Conservation (phyloP, 768 basidiomycete species). For the Trametes cinnabarina region DNA sequence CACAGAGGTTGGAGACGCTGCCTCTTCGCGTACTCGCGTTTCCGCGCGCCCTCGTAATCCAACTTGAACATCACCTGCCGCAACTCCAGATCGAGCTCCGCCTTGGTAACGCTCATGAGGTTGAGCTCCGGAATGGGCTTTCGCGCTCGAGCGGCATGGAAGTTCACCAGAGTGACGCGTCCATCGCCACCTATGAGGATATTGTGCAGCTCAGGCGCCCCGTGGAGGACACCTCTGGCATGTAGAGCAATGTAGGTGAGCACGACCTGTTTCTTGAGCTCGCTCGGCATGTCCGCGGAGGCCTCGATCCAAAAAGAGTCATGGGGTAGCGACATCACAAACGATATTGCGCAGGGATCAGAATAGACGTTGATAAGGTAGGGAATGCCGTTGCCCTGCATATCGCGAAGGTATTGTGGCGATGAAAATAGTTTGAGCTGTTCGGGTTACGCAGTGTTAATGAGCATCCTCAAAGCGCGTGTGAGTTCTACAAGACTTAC, state of each 20-base stretch:
- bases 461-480: not conserved
- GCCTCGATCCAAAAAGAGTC: constrained; percentile 62
- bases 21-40: constrained; percentile 35
- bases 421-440: constrained; percentile 55
- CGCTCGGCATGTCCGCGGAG: constrained; percentile 51
- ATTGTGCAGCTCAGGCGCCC: constrained; percentile 27
- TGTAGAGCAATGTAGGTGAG: constrained; percentile 47
- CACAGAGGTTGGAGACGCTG: constrained; percentile 24
- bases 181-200: constrained; percentile 26
- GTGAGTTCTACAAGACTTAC: constrained; percentile 19
- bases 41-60: constrained; percentile 40
- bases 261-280: constrained; percentile 52
- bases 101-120: constrained; percentile 37
- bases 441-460: not conserved
- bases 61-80: constrained; percentile 55
- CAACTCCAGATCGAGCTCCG: constrained; percentile 50
- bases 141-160: constrained; percentile 40
- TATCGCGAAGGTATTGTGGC: constrained; percentile 41
- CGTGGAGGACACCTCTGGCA: constrained; percentile 33
- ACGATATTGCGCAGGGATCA: constrained; percentile 37
- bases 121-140: constrained; percentile 32
- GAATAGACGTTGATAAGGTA: constrained; percentile 50
- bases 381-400: constrained; percentile 56
- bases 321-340: constrained; percentile 57
- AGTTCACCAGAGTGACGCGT: constrained; percentile 53